Base-by-base conservation (phyloP, 306 rosid genomes). In the Quercus cerris region DNA sequence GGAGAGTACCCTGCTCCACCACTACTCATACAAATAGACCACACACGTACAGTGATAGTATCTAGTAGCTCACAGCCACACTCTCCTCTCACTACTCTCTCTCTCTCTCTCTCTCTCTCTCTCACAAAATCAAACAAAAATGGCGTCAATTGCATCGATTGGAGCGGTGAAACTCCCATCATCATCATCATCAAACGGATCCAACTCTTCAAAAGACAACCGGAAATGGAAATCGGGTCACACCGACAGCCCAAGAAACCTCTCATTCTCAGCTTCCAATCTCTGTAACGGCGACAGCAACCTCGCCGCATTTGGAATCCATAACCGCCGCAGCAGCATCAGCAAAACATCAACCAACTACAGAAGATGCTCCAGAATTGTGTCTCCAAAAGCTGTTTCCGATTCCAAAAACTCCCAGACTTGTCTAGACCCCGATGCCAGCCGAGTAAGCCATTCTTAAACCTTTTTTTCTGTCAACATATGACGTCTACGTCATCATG, bases 391-490 rank as follows among this genome's bases (percentile, higher is more conserved):
- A 64, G 99, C 99, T 1, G 99, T 92, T 77, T 95, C 99, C 58
- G 99, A 95, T 84, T 90, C 99, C 1, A 91, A 86, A 78, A 93
- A 91, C 79, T 95, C 98, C 0, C 99, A 95, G 76, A 95, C 98
- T 1, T 95, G 99, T 33, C 98, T 95, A 58, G 99, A 95, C 86
- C 99, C 99, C 8, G 99, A 95, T 49, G 99, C 99, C 20, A 95
- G 99, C 83, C 90, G 97, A 57, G 99, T 93, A 9, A 58, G 96
- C 81, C 19, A 51, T 41, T 8, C 46, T 8, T 8, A 41, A 2
- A 41, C 46, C 46, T 41, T 41, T 41, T 33, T 35, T 2, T 41
- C 46, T 41, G 2, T 41, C 46, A 8, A 7, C 46, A 38, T 1
- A 7, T 38, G 0, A 38, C 2, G 44, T 35, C 2, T 35, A 35